phyloP scores from a whole-genome alignment of 2,329 filamentous ascomycete species.

The Bipolaris cookei region DNA sequence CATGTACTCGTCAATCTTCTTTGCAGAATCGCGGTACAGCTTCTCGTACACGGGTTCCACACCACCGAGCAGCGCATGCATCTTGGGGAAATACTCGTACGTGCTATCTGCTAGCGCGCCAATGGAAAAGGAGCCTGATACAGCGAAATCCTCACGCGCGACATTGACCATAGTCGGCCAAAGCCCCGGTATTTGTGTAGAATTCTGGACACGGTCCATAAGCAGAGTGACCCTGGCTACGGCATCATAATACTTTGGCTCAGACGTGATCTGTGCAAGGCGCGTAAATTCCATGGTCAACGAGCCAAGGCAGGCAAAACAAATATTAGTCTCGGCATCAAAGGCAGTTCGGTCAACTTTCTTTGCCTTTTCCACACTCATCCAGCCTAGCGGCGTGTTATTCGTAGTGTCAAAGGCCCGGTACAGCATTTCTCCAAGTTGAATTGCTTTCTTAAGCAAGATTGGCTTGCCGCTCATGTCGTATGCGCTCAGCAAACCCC shows the following conservation, averaged over 20 bases:
- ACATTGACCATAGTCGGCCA: constrained; percentile 51
- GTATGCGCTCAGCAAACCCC: constrained; percentile 48
- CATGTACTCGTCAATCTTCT: constrained; percentile 55
- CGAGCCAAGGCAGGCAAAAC: constrained; percentile 56
- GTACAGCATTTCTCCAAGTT: constrained; percentile 53
- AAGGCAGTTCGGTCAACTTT: constrained; percentile 32
- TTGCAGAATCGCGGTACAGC: constrained; percentile 61
- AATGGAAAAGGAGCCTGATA: constrained; percentile 40
- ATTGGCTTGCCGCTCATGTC: constrained; percentile 46
- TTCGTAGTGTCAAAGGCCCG: constrained; percentile 56
- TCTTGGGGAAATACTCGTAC: constrained; percentile 50
- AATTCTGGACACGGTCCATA: constrained; percentile 40
- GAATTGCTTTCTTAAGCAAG: constrained; percentile 47
- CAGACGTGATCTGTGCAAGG: constrained; percentile 45
- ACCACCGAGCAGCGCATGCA: constrained; percentile 48
- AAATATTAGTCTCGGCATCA: constrained; percentile 49
- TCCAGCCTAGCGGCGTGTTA: constrained; percentile 54
- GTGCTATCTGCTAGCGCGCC: constrained; percentile 49
- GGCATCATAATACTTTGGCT: constrained; percentile 48
- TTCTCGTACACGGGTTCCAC: constrained; percentile 56
- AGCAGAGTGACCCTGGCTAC: constrained; percentile 44
- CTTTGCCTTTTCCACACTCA: constrained; percentile 49
- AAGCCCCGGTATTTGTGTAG: constrained; percentile 44
- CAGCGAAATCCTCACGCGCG: constrained; percentile 35
- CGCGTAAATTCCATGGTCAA: constrained; percentile 52